Conservation (phyloP, 257 asterid species). For the Solanum sitiens region DNA sequence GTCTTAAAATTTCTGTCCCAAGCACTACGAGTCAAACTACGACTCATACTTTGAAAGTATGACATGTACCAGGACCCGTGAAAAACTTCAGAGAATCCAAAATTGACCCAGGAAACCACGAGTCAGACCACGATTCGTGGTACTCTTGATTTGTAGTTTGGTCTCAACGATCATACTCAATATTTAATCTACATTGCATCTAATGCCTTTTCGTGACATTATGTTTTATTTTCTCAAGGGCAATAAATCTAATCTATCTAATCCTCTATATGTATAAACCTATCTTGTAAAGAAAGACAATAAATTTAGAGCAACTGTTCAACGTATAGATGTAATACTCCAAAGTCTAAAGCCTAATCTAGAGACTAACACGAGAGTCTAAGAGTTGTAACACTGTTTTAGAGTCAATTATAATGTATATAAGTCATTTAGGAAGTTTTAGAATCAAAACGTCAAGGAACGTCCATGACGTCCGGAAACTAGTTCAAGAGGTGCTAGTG, state of each 20-base stretch:
- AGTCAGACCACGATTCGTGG: background rate
- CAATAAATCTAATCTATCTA: constrained; percentile 86
- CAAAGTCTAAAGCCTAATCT: too few species aligned
- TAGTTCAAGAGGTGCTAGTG: too few species aligned
- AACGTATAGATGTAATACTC: background rate
- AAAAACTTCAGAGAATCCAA: background rate
- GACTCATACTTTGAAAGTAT: background rate
- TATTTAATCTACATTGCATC: constrained; percentile 67
- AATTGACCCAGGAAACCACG: background rate
- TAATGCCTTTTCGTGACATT: constrained; percentile 61
- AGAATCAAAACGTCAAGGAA: too few species aligned
- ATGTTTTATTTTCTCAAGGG: constrained; percentile 77
- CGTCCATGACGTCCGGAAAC: too few species aligned
- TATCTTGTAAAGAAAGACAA: constrained; percentile 36
- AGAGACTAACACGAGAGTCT: too few species aligned
- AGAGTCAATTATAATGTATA: too few species aligned
- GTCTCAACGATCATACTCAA: constrained; percentile 8
- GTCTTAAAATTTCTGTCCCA: background rate
- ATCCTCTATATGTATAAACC: constrained; percentile 91
- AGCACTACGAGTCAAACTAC: background rate
- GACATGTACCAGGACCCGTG: background rate
- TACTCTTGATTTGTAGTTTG: background rate
- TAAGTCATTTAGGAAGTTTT: too few species aligned
- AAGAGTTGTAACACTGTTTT: too few species aligned
- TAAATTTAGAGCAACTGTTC: background rate